Conservation (phyloP, 139 green algal species). For the Closterium sp. region DNA sequence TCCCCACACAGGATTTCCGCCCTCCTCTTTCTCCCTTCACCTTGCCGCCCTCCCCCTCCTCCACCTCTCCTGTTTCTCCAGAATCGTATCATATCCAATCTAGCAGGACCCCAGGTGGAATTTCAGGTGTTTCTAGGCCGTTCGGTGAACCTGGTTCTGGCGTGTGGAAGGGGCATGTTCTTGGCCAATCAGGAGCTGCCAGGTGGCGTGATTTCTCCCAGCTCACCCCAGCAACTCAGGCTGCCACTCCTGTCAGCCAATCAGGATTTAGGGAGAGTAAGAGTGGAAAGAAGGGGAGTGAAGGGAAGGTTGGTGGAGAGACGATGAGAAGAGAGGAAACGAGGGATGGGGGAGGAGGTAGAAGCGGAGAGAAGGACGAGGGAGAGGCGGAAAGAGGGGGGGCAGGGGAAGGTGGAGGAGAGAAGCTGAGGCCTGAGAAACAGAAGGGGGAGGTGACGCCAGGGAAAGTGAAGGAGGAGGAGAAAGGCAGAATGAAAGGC, state of each 20-base stretch:
- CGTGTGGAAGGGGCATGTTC: not conserved
- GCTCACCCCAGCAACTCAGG: conserved; percentile 35
- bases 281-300: not conserved
- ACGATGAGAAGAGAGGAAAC: not conserved
- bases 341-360: not conserved
- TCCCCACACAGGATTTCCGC: not conserved
- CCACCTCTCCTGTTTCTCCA: not conserved
- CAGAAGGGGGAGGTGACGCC: not conserved
- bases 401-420: not conserved
- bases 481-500: not conserved
- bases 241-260: conserved; percentile 72
- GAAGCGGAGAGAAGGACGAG: not conserved
- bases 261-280: conserved; percentile 65
- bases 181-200: not conserved
- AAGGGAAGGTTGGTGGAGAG: not conserved
- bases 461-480: not conserved
- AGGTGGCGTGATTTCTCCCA: conserved; percentile 20
- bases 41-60: not conserved
- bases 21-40: not conserved
- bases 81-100: not conserved
- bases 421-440: not conserved
- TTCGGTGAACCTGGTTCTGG: not conserved
- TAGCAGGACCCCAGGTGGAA: not conserved
- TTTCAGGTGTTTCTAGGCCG: not conserved
- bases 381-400: not conserved